Evolutionary conservation across 2,329 filamentous ascomycete genomes (phyloP), one percentile per base, ranked within the genome.

Genomic region (Scedosporium dehoogii): DNA sequence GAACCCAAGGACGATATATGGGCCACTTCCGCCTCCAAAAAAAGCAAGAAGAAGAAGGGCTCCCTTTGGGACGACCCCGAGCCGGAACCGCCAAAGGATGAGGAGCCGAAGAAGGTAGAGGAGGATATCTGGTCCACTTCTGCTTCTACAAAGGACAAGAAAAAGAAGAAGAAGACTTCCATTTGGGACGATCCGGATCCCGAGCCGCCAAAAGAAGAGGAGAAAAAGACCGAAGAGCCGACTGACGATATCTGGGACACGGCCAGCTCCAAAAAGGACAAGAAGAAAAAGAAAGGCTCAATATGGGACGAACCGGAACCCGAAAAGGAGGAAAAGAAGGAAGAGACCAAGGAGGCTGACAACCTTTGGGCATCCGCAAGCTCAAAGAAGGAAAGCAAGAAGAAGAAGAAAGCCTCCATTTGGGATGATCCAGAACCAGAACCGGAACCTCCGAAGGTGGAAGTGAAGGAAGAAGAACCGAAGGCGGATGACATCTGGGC

Each of bases 311-410:
- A 70, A 21, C 61, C 64, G 5, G 57, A 18, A 18, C 33, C 57
- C 29, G 57, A 59, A 67, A 68, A 53, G 48, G 67, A 68, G 2
- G 67, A 69, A 51, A 64, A 61, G 63, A 67, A 63, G 60, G 66
- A 61, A 42, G 61, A 62, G n/a, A 58, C 56, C 10, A 56, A 21
- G 14, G 56, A 58, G 23, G 44, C 44, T 48, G 44, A n/a, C n/a
- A 48, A 18, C 23, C 10, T 16, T 33, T 68, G 65, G 63, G 63
- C 66, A 9, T 53, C 64, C n/a, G 42, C 67, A 21, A 46, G 64
- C 3, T 67, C 68, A 6, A 74, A 73, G 66, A 76, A 72, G 66
- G 68, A 70, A 25, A 79, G 74, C 66, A 78, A 76, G 65, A 77
- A 73, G 64, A 73, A 74, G 64, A 77, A 74, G 65, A 72, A 69